These are phyloP conservation scores for Gaillardinia entomophila DNA, from an alignment of 805 yeast species.

Conservation along the genomic window DNA sequence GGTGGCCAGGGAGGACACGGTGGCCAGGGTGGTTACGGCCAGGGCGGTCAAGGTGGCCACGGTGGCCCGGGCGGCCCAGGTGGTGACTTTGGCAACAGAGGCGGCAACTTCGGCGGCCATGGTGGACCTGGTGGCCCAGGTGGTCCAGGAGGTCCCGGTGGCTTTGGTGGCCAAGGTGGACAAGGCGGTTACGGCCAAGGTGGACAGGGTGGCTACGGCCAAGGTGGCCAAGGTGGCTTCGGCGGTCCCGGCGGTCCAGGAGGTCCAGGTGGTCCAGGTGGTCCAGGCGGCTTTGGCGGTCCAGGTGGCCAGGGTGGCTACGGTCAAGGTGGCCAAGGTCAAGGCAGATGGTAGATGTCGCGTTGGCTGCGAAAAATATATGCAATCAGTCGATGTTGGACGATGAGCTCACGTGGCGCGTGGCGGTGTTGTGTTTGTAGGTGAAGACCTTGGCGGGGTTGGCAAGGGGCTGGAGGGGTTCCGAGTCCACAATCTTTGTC, in stretches of 20 bases:
- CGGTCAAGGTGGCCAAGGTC: conserved; percentile 1
- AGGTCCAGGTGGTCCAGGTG: conserved; percentile 4
- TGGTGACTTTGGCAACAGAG: conserved; percentile 15
- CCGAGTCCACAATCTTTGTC: conserved; percentile 10
- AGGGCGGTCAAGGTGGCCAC: conserved; percentile 7
- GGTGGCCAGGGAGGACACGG: conserved; percentile 7
- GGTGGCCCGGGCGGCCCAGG: conserved; percentile 13
- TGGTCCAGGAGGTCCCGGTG: conserved; percentile 6
- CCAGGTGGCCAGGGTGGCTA: conserved; percentile 8
- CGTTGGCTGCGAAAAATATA: neutral
- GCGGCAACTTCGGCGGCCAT: conserved; percentile 11
- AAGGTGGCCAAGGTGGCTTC: conserved; percentile 11
- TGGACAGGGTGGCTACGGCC: conserved; percentile 8
- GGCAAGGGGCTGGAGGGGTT: too few species aligned
- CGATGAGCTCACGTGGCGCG: neutral
- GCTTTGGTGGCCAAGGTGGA: conserved; percentile 5
- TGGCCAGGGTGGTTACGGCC: conserved; percentile 9
- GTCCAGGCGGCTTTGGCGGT: conserved; percentile 5
- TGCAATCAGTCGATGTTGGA: neutral
- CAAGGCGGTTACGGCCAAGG: conserved; percentile 9
- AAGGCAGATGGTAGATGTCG: neutral
- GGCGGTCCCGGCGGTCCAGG: conserved; percentile 8
- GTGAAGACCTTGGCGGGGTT: too few species aligned
- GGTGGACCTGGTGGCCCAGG: conserved; percentile 1
- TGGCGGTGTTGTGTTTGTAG: too few species aligned